phyloP scores from a whole-genome alignment of 345 rosid genomes.

The Anastatica hierochuntica region DNA sequence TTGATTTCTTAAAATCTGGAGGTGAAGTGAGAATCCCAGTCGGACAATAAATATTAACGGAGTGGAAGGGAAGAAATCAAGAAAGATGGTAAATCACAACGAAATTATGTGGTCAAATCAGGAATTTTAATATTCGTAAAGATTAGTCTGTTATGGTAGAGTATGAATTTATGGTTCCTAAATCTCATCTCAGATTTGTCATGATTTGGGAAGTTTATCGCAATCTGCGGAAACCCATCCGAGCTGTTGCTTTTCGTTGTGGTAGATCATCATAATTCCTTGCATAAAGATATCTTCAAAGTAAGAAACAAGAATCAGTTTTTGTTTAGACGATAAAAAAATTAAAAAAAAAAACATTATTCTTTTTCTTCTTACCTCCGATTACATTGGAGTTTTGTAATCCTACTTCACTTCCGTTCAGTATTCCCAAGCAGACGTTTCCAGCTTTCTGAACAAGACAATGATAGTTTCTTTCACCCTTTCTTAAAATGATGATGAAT shows the following conservation, averaged over 20 bases:
- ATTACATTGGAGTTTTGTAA: constrained; percentile 39
- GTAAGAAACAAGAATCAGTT: not conserved
- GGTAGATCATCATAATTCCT: constrained; percentile 54
- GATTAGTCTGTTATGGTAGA: too few species aligned
- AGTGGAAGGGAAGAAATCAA: too few species aligned
- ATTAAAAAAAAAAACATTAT: too few species aligned
- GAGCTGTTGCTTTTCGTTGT: constrained; percentile 54
- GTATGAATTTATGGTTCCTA: too few species aligned
- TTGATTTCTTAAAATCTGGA: too few species aligned
- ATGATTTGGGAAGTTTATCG: constrained; percentile 39
- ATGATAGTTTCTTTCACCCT: not conserved
- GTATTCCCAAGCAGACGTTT: constrained; percentile 66
- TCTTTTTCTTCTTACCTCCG: constrained; percentile 39
- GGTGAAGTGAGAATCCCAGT: too few species aligned
- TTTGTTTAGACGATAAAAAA: not conserved
- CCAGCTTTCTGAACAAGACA: constrained; percentile 37
- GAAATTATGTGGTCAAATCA: too few species aligned
- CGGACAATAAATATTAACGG: too few species aligned
- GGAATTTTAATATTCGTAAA: too few species aligned
- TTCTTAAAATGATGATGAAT: not conserved
- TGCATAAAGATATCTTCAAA: constrained; percentile 42
- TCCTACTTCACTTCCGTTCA: constrained; percentile 48
- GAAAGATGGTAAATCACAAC: too few species aligned
- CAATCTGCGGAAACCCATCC: constrained; percentile 63
- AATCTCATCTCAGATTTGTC: not conserved